A percentile compares a stretch with the other conserved stretches of the same genome.
Evolutionary conservation across 2,329 filamentous ascomycete species (phyloP).

Genomic region (Drechslerella dactyloides): DNA sequence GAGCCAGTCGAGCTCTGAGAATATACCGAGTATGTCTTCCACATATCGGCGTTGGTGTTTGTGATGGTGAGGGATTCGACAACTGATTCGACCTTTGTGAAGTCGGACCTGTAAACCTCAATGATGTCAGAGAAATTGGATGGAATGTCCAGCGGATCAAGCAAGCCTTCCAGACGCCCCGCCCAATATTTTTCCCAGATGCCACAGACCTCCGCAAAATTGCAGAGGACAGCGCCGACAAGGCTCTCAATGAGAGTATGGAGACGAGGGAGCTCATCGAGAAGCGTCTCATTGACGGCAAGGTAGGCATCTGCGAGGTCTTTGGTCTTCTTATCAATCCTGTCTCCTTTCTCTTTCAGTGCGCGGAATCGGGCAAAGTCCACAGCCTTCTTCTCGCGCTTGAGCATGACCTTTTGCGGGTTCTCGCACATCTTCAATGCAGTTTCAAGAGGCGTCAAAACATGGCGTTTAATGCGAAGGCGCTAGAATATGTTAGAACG

Average conservation of each 20-base stretch:
- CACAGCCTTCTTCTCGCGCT: slow-evolving; percentile 87
- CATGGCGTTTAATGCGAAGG: slow-evolving; percentile 73
- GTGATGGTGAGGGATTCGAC: slow-evolving; percentile 47
- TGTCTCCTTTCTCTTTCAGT: slow-evolving; percentile 76
- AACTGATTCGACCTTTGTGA: slow-evolving; percentile 70
- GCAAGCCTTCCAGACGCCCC: slow-evolving; percentile 77
- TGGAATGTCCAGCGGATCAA: slow-evolving; percentile 70
- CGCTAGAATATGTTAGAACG: slow-evolving; percentile 5
- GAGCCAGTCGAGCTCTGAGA: slow-evolving; percentile 56
- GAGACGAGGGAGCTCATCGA: slow-evolving; percentile 86
- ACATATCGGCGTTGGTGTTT: slow-evolving; percentile 44
- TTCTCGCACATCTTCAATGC: slow-evolving; percentile 81
- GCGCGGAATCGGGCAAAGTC: slow-evolving; percentile 85
- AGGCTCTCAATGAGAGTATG: slow-evolving; percentile 81
- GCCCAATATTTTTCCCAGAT: slow-evolving; percentile 84
- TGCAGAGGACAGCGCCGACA: slow-evolving; percentile 80
- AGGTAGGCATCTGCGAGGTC: slow-evolving; percentile 88
- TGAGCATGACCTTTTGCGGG: slow-evolving; percentile 87
- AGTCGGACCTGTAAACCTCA: slow-evolving; percentile 78
- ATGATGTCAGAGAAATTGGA: slow-evolving; percentile 76
- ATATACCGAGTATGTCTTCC: slow-evolving; percentile 54
- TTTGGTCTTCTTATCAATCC: slow-evolving; percentile 80
- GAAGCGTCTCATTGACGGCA: slow-evolving; percentile 88
- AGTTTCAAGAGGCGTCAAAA: slow-evolving; percentile 81
- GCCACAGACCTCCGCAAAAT: slow-evolving; percentile 82